phyloP scores from a whole-genome alignment of 2,329 filamentous ascomycete genomes.

The Magnaporthiopsis poae region DNA sequence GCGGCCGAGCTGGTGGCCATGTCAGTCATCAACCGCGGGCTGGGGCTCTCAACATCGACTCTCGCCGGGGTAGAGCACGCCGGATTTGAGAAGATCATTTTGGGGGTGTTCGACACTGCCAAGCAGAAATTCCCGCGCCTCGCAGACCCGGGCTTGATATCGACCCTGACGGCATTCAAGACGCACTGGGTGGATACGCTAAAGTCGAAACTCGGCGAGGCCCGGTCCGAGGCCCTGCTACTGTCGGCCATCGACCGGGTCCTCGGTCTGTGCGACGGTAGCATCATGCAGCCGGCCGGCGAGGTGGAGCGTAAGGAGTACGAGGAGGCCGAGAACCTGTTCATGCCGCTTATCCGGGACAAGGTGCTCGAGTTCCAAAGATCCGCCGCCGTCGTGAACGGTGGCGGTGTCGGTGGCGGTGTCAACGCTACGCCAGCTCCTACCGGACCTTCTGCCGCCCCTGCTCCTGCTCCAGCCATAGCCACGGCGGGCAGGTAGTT shows the following conservation, averaged over 20 bases:
- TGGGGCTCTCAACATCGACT: slow-evolving; percentile 35
- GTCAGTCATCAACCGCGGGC: slow-evolving; percentile 41
- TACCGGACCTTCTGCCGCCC: background rate
- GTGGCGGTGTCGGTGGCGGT: background rate
- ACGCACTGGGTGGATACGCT: slow-evolving; percentile 34
- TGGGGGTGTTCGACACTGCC: slow-evolving; percentile 30
- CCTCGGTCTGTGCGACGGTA: slow-evolving; percentile 36
- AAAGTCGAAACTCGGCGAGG: slow-evolving; percentile 28
- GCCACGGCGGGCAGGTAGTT: background rate
- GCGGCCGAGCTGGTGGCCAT: slow-evolving; percentile 38
- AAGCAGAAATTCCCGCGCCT: slow-evolving; percentile 18
- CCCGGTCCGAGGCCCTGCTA: slow-evolving; percentile 35
- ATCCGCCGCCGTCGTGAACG: slow-evolving; percentile 7
- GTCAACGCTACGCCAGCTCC: background rate
- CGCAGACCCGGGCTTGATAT: slow-evolving; percentile 29
- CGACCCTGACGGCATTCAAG: slow-evolving; percentile 35
- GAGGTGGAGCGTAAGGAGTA: slow-evolving; percentile 21
- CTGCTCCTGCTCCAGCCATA: background rate
- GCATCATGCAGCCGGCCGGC: slow-evolving; percentile 20
- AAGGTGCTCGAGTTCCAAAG: slow-evolving; percentile 17
- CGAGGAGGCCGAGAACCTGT: slow-evolving; percentile 22
- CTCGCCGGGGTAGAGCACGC: slow-evolving; percentile 29
- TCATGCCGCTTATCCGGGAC: slow-evolving; percentile 19
- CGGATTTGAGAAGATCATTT: slow-evolving; percentile 37
- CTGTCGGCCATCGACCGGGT: slow-evolving; percentile 42